Percentiles rank a stretch among this genome's conserved stretches.
phyloP scores from a whole-genome alignment of 257 asterid genomes.

The Przewalskia tangutica region DNA sequence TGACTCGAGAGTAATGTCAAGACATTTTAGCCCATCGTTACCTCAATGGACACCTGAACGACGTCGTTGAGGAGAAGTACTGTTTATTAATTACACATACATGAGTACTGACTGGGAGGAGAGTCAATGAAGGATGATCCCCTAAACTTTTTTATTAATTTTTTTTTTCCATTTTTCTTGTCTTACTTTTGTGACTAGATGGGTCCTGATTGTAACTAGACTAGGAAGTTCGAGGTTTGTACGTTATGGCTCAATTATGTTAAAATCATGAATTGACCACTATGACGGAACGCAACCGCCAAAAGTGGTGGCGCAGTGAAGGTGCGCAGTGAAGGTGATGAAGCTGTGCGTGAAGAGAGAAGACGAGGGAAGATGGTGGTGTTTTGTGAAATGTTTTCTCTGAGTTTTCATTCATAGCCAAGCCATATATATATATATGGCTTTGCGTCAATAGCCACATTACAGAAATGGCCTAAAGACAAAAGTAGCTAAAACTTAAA shows the following conservation, averaged over 20 bases:
- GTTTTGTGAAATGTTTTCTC: too few relatives aligned
- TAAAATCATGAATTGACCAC: too few relatives aligned
- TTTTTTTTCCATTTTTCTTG: not conserved
- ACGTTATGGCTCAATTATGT: constrained; percentile 13
- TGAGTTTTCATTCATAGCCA: too few relatives aligned
- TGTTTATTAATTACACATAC: not conserved
- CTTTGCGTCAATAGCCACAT: too few relatives aligned
- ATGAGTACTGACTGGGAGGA: constrained; percentile 10
- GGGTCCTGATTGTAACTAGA: constrained; percentile 36
- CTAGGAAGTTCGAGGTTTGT: constrained; percentile 37
- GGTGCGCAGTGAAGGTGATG: too few relatives aligned
- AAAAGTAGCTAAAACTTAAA: too few relatives aligned
- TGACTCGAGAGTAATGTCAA: constrained; percentile 74
- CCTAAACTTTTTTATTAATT: constrained; percentile 8
- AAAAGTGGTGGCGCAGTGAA: too few relatives aligned
- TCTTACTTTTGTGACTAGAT: constrained; percentile 30
- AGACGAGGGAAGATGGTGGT: too few relatives aligned
- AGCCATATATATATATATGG: too few relatives aligned
- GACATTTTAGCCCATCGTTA: constrained; percentile 76
- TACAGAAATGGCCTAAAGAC: too few relatives aligned
- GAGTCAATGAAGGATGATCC: constrained; percentile 29
- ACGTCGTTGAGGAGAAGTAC: constrained; percentile 24
- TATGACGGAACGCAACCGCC: too few relatives aligned
- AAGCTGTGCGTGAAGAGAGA: too few relatives aligned
- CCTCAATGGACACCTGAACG: constrained; percentile 84